Evolutionary conservation across 257 asterid species (phyloP).

Genomic region (Schizonepeta tenuifolia): DNA sequence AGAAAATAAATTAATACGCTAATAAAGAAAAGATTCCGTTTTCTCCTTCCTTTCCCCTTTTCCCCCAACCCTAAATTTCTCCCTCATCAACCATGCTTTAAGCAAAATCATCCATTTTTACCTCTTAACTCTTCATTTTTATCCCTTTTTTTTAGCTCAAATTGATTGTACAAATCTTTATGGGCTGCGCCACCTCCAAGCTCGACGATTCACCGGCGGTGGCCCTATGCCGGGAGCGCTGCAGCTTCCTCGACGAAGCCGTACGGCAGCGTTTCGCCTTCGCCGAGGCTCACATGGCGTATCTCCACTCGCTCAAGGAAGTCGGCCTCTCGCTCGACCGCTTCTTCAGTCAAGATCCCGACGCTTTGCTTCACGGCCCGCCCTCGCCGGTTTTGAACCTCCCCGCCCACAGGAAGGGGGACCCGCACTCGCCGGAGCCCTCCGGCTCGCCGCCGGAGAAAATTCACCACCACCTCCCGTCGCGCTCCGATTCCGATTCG

Average conservation of each 20-base stretch:
- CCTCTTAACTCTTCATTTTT: background rate
- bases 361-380: conserved; percentile 29
- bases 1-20: conserved; percentile 16
- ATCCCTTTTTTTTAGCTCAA: background rate
- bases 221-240: conserved; percentile 80
- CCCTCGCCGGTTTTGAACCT: conserved; percentile 70
- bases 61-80: conserved; percentile 44
- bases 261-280: conserved; percentile 76
- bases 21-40: conserved; percentile 44
- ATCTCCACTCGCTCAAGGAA: conserved; percentile 68
- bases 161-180: conserved; percentile 15
- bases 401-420: conserved; percentile 59
- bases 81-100: conserved; percentile 40
- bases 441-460: conserved; percentile 48
- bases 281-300: conserved; percentile 82
- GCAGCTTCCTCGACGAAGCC: conserved; percentile 80
- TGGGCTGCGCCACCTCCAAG: conserved; percentile 93
- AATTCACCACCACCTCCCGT: conserved; percentile 47
- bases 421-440: conserved; percentile 43
- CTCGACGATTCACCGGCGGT: conserved; percentile 92
- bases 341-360: conserved; percentile 70
- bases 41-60: conserved; percentile 36
- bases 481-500: conserved; percentile 76
- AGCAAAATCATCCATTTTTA: conserved; percentile 12
- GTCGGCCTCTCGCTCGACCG: conserved; percentile 70